Percentiles rank a stretch among this genome's conserved stretches.
phyloP scores from a whole-genome alignment of 2,329 filamentous ascomycete species.

The Fusarium lateritium region DNA sequence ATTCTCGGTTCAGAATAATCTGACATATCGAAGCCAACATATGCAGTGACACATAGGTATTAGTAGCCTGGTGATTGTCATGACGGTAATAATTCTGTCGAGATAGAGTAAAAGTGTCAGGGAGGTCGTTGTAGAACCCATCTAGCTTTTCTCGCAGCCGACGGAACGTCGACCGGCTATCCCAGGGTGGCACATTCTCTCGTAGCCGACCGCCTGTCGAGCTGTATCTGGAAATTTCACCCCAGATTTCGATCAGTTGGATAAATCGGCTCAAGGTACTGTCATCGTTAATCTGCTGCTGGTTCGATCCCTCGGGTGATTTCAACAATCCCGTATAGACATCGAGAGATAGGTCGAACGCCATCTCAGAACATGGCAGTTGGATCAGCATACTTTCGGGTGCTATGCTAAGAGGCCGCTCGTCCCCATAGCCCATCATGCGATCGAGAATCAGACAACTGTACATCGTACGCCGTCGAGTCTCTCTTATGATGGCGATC shows the following conservation, averaged over 20 bases:
- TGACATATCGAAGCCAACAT: constrained; percentile 17
- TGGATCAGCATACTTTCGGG: constrained; percentile 54
- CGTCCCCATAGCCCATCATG: constrained; percentile 75
- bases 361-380: constrained; percentile 44
- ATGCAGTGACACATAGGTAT: constrained; percentile 10
- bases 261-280: constrained; percentile 68
- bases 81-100: constrained; percentile 46
- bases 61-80: constrained; percentile 62
- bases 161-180: constrained; percentile 67
- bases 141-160: constrained; percentile 66
- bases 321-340: constrained; percentile 67
- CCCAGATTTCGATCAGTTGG: constrained; percentile 71
- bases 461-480: constrained; percentile 79
- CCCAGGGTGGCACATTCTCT: constrained; percentile 72
- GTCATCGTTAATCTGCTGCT: constrained; percentile 56
- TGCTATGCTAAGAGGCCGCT: constrained; percentile 71
- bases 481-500: constrained; percentile 44
- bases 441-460: constrained; percentile 82
- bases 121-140: constrained; percentile 59
- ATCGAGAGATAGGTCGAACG: constrained; percentile 74
- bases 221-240: constrained; percentile 70
- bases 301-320: constrained; percentile 21
- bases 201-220: constrained; percentile 66
- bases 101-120: constrained; percentile 70
- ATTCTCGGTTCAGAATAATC: constrained; percentile 16